Base-by-base conservation (phyloP, 1,139 yeast genomes). In the Suhomyces terraborum region DNA sequence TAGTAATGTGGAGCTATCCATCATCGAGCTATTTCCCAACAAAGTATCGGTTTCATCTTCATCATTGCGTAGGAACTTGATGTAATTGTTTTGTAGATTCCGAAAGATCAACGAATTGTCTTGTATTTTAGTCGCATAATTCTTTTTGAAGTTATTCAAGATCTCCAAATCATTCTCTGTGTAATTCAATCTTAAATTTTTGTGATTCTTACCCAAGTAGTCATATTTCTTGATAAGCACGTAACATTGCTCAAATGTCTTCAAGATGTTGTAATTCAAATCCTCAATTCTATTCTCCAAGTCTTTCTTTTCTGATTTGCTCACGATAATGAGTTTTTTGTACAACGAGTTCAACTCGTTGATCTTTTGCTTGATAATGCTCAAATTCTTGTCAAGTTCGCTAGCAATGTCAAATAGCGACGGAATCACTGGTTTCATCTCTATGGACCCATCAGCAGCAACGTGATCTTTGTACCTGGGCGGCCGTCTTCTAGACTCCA, bases 21-120 rank as follows among this genome's bases (percentile, higher is more conserved):
- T 35, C 2, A 43, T 35, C 6, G 44, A 38, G 6, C 52, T 33
- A 19, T 46, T 42, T 6, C 49, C 41, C 8, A 58, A 46, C 20
- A 61, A 51, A 23, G 49, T 54, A 32, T 62, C 67, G 32, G 54
- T 66, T 45, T 69, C 76, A 51, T 77, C 80, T 41, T 84, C 91
- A 55, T 84, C 93, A 50, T 84, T 83, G 49, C 82, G 75, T 43
- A 85, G 64, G 52, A 82, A 80, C 54, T 87, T 85, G 56, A 94
- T 81, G 57, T 93, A 94, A 53, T 85, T 83, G 53, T 91, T 88
- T 61, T 93, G 99, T 55, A 91, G 69, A 55, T 88, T 87, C 41
- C 98, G 70, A 64, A 91, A 93, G 38, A 75, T 74, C 20, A 91
- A 77, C 32, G 95, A 84, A 36, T 79, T 69, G 35, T 81, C 83